Base-by-base conservation (phyloP, 2,329 filamentous ascomycete genomes). In the Xylariaceae sp. region DNA sequence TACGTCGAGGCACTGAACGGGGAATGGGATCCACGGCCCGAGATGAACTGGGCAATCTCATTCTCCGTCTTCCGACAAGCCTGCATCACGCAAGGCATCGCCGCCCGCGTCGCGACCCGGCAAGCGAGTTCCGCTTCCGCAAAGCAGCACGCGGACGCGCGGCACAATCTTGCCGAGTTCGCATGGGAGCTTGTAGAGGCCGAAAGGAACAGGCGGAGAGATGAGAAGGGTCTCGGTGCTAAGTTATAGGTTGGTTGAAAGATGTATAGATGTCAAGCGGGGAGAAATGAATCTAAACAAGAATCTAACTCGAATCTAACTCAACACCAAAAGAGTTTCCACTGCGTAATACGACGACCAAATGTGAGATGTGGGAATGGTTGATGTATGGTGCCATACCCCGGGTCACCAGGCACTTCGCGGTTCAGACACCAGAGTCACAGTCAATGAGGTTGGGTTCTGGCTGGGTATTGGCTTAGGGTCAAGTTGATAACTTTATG, bases 61-160 rank as follows among this genome's bases (percentile, higher is more conserved):
- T 87, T 87, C 65, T 80, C 73, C 64, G 75, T 83, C 41, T 85
- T 83, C 69, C 77, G 82, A 61, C 72, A 79, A 53, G 75, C 82
- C 31, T 82, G 77, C 49, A 83, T 88, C 57, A 81, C 77, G 62
- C 94, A 97, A 75, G 93, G 93, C 5, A 97, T 97, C 68, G 91
- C 91, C 47, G 93, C 94, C 45, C 76, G 94, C 57, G 88, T 88
- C 70, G 93, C 93, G 19, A 73, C 81, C 45, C 76, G 92, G 42
- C 92, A 97, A 78, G 93, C 93, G 36, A 96, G 90, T 71, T 96
- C 90, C 69, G 87, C 83, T 54, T 82, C 87, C 68, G 93, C 93
- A 7, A 80, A 77, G 61, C 78, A 85, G 41, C 89, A 95, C 71
- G 90, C 79, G 0, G 75, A 74, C 48, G 81, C 82, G 69, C 84